A percentile compares a stretch with the other conserved stretches of the same genome.
Conservation (phyloP, 768 basidiomycete genomes). For the Lentinula aciculospora region DNA sequence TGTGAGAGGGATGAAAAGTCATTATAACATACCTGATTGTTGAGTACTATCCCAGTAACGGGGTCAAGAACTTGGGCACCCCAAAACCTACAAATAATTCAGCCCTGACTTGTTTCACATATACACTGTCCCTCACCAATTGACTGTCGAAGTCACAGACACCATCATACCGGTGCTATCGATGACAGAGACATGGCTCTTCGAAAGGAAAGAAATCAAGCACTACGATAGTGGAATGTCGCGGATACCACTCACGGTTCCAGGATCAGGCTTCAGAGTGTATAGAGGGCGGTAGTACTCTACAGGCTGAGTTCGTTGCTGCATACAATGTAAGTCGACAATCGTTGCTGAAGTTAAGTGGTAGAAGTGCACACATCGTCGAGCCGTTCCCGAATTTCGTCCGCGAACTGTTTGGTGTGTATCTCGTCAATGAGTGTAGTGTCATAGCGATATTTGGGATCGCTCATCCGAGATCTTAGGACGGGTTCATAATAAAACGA, state of each 20-base stretch:
- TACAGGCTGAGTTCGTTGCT: conserved; percentile 56
- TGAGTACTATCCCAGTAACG: conserved; percentile 62
- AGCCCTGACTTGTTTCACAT: too few relatives aligned
- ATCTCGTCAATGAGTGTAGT: conserved; percentile 38
- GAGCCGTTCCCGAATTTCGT: conserved; percentile 40
- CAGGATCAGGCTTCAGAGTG: conserved; percentile 57
- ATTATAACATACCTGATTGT: conserved; percentile 54
- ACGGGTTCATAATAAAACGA: neutral
- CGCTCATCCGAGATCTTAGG: conserved; percentile 52
- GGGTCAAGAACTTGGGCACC: conserved; percentile 63
- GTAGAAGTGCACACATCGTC: conserved; percentile 44
- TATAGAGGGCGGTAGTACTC: conserved; percentile 61
- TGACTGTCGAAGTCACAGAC: conserved; percentile 62
- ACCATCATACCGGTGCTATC: conserved; percentile 64
- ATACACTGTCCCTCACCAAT: conserved; percentile 50
- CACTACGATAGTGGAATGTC: conserved; percentile 9
- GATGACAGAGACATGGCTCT: conserved; percentile 59
- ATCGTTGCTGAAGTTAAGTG: too few relatives aligned
- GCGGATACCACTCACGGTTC: conserved; percentile 38
- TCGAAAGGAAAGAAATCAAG: conserved; percentile 6
- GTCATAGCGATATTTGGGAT: conserved; percentile 42
- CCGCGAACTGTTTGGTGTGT: conserved; percentile 43
- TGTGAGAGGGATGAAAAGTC: neutral
- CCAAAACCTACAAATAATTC: conserved; percentile 16
- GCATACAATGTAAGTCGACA: neutral